Evolutionary conservation across 805 yeast genomes (phyloP).

Genomic region (Metschnikowia noctiluminum): DNA sequence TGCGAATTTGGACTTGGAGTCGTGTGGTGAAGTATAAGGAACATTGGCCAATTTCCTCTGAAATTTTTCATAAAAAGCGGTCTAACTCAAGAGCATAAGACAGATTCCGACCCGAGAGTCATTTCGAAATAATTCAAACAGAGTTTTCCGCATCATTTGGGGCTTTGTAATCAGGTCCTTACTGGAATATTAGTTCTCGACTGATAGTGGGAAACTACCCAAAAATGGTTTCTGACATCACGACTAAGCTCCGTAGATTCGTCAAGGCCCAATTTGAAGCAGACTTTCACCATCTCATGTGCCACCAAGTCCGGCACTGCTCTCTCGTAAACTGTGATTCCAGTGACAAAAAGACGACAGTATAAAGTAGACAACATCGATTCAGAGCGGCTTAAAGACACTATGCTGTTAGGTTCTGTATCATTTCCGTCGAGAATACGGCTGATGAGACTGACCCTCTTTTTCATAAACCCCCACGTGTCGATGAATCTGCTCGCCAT

Average conservation of each 20-base stretch:
- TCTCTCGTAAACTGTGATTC: conserved; percentile 39
- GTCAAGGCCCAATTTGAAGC: conserved; percentile 27
- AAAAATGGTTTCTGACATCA: conserved; percentile 28
- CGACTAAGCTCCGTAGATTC: conserved; percentile 17
- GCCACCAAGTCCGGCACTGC: conserved; percentile 39
- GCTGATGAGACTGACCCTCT: conserved; percentile 1
- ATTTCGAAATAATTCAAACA: too few species aligned
- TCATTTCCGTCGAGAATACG: neutral
- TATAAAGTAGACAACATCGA: conserved; percentile 8
- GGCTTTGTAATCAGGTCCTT: neutral
- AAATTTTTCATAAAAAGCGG: too few species aligned
- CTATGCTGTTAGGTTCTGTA: neutral
- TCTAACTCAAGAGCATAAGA: too few species aligned
- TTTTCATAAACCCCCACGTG: conserved; percentile 36
- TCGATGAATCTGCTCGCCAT: conserved; percentile 45
- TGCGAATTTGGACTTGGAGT: neutral
- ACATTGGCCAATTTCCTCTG: too few species aligned
- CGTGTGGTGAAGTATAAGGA: conserved; percentile 2
- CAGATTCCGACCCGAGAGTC: too few species aligned
- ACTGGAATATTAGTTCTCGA: neutral
- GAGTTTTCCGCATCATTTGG: too few species aligned
- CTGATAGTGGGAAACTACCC: conserved; percentile 19
- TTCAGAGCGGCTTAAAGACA: neutral
- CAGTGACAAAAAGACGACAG: conserved; percentile 31
- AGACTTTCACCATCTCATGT: conserved; percentile 32